A percentile compares a stretch with the other conserved stretches of the same genome.
These are phyloP conservation scores for Adiantum capillusveneris DNA, from an alignment of 75 land plant genomes.

Conservation along the genomic window DNA sequence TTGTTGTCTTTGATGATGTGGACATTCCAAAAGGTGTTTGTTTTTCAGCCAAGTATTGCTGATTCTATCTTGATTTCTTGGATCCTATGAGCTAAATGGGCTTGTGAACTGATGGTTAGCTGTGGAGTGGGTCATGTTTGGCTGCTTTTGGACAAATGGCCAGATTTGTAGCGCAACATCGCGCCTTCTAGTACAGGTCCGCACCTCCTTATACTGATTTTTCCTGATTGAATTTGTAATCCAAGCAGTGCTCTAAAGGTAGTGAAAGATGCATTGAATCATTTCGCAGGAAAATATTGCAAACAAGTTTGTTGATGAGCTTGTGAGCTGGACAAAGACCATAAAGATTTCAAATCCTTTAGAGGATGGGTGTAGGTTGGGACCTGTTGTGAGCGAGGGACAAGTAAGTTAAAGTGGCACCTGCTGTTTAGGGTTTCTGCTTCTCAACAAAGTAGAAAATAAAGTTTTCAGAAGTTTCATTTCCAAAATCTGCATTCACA, in stretches of 20 bases:
- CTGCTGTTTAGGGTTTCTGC: no score
- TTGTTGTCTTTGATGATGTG: slow-evolving; percentile 94
- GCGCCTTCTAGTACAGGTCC: slow-evolving; percentile 89
- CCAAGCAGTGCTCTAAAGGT: no score
- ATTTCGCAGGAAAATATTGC: slow-evolving; percentile 81
- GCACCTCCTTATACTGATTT: no score
- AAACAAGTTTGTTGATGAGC: slow-evolving; percentile 59
- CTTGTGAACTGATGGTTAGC: slow-evolving; percentile 32
- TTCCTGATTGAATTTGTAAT: no score
- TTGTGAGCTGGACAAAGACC: slow-evolving; percentile 69
- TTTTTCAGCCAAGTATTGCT: no score
- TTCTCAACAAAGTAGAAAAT: no score
- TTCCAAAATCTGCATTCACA: no score
- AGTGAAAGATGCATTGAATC: no score
- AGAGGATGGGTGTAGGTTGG: slow-evolving; percentile 90
- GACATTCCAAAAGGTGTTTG: slow-evolving; percentile 83
- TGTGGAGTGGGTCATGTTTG: slow-evolving; percentile 93
- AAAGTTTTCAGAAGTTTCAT: no score
- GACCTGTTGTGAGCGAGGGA: slow-evolving; percentile 89
- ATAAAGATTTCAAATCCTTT: slow-evolving; percentile 87
- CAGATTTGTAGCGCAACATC: slow-evolving; percentile 99
- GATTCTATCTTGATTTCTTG: neutral
- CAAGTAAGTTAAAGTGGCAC: no score
- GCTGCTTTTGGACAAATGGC: slow-evolving; percentile 99
- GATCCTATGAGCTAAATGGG: neutral